Base-by-base conservation (phyloP, 2,329 filamentous ascomycete species). In the Colletotrichum tamarilloi region DNA sequence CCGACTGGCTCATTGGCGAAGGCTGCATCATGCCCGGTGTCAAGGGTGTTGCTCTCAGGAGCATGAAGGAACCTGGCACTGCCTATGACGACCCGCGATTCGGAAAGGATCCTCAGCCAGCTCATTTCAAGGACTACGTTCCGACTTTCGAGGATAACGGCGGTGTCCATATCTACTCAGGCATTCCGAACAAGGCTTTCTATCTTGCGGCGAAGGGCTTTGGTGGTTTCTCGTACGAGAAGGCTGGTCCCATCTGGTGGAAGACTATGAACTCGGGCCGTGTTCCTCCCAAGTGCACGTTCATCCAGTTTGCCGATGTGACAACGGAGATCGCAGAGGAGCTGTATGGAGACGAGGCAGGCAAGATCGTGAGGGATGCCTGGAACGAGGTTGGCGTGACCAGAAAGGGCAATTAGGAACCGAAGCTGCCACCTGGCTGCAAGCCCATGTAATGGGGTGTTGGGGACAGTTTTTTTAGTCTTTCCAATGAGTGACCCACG, bases 151-250 rank as follows among this genome's bases (percentile, higher is more conserved):
- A 86, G 8, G 88, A 89, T 77, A 85, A 87, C 57, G 86, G 87
- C 8, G 89, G 88, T 38, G 87, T 90, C 3, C 88, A 90, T 78
- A 80, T 87, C 62, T 88, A 85, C 79, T 89, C 87, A 6, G 88
- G 88, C 6, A 90, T 91, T 57, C 88, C 88, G 2, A 91, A 90
- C 80, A 84, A 85, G 74, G 88, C 88, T 2, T 91, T 91, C 75
- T 88, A 88, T 76, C 83, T 88, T 11, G 83, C 80, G 12, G 80
- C 87, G 1, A 78, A 82, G 5, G 82, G 80, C 1, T 84, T 90
- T 75, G 88, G 87, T 16, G 88, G 88, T 5, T 87, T 85, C 77
- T 85, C 85, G 4, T 90, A 85, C 85, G 87, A 88, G 76, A 87
- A 87, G 79, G 86, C 86, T 9, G 87, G 87, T 14, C 83, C 85